Evolutionary conservation across 148 eudicot species (phyloP).

Genomic region (Diospyros lotus): DNA sequence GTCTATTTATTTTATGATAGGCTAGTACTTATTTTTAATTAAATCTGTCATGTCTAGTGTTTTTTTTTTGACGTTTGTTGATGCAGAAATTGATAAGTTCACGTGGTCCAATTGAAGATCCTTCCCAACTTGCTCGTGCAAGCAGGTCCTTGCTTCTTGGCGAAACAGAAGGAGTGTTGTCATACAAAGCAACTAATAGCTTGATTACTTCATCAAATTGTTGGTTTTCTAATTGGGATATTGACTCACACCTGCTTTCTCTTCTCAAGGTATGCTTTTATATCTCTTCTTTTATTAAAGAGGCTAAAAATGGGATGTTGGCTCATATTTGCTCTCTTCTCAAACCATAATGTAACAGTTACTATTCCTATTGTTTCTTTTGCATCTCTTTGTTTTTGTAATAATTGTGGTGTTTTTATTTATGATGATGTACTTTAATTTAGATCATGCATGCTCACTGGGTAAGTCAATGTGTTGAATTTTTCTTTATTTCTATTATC

Average conservation of each 20-base stretch:
- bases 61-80: slow-evolving; percentile 20
- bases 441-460: background rate
- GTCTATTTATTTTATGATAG: background rate
- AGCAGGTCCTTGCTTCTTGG: slow-evolving; percentile 48
- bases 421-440: background rate
- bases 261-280: slow-evolving; percentile 68
- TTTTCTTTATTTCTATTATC: background rate
- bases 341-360: background rate
- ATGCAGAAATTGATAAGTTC: slow-evolving; percentile 78
- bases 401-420: background rate
- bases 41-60: slow-evolving; percentile 5
- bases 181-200: slow-evolving; percentile 67
- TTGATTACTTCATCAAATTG: slow-evolving; percentile 68
- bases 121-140: slow-evolving; percentile 70
- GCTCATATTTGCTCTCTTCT: background rate
- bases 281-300: background rate
- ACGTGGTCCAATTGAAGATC: slow-evolving; percentile 79
- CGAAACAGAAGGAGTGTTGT: slow-evolving; percentile 54
- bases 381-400: background rate
- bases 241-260: slow-evolving; percentile 73
- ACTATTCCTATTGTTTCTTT: background rate
- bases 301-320: background rate
- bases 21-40: background rate
- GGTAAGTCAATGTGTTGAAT: background rate
- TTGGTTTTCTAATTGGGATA: slow-evolving; percentile 59